Evolutionary conservation across 2,329 filamentous ascomycete genomes (phyloP).

Genomic region (Colletotrichum tabaci): DNA sequence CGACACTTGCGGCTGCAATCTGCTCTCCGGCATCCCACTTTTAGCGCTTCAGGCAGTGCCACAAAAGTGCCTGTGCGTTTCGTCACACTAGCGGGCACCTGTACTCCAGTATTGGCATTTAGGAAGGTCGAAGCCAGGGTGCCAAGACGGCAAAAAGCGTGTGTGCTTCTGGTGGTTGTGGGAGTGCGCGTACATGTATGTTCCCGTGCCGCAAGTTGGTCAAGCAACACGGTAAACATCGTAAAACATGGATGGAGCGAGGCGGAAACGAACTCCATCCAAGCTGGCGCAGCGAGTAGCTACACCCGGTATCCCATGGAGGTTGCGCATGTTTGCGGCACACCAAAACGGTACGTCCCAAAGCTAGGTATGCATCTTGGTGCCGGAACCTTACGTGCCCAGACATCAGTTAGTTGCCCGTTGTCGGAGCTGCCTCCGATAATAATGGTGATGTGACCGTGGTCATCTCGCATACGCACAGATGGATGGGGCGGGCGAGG

Average conservation of each 20-base stretch:
- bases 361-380: slow-evolving; percentile 12
- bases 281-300: background rate
- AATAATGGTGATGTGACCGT: background rate
- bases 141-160: slow-evolving; percentile 28
- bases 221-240: slow-evolving; percentile 1
- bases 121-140: slow-evolving; percentile 33
- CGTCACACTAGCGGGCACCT: slow-evolving; percentile 15
- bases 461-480: background rate
- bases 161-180: background rate
- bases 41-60: slow-evolving; percentile 2
- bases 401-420: background rate
- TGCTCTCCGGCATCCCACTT: background rate
- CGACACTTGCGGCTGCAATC: background rate
- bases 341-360: background rate
- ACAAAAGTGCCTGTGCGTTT: slow-evolving; percentile 4
- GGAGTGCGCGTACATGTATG: slow-evolving; percentile 5
- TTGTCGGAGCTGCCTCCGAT: slow-evolving; percentile 16
- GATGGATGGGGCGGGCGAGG: background rate
- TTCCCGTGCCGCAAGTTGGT: background rate
- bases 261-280: slow-evolving; percentile 27
- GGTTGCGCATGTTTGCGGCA: slow-evolving; percentile 1
- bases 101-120: background rate
- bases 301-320: background rate
- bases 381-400: background rate
- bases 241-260: slow-evolving; percentile 19